Conservation (phyloP, 1,139 yeast genomes). For the Yamadazyma triangularis region DNA sequence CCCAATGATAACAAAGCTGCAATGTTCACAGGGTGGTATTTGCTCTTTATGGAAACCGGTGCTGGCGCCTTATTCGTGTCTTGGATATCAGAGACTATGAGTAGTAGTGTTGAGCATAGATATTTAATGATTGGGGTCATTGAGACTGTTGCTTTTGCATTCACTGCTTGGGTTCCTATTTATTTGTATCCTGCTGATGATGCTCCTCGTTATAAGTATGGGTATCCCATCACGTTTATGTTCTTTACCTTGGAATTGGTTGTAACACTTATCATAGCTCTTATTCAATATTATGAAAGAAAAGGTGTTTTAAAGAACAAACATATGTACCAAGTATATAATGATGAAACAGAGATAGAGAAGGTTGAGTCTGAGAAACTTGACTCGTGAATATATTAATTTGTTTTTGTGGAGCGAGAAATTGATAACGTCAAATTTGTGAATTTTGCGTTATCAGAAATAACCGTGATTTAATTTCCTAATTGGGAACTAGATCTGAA, state of each 20-base stretch:
- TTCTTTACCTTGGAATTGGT: constrained; percentile 15
- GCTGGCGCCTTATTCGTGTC: constrained; percentile 18
- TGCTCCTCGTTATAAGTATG: constrained; percentile 16
- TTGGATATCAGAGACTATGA: constrained; percentile 18
- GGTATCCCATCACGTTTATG: constrained; percentile 16
- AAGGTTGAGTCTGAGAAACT: no score
- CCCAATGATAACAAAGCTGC: constrained; percentile 6
- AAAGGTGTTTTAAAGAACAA: constrained; percentile 7
- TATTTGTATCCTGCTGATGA: constrained; percentile 12
- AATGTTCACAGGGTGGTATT: constrained; percentile 18
- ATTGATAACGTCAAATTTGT: no score
- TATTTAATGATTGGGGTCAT: constrained; percentile 15
- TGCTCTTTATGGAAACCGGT: constrained; percentile 15
- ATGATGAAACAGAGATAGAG: constrained; percentile 1
- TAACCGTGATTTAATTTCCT: background rate
- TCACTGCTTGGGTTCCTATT: constrained; percentile 18
- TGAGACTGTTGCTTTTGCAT: constrained; percentile 15
- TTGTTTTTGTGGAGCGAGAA: no score
- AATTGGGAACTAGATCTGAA: background rate
- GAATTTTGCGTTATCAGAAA: no score
- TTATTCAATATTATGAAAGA: constrained; percentile 6
- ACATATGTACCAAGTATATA: constrained; percentile 3
- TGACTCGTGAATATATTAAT: no score
- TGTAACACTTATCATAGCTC: constrained; percentile 9
- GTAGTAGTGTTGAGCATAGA: constrained; percentile 16